Evolutionary conservation across 805 yeast species (phyloP), one percentile per base, ranked within the genome.

Genomic region (Zygosaccharomyces gambellarensis): DNA sequence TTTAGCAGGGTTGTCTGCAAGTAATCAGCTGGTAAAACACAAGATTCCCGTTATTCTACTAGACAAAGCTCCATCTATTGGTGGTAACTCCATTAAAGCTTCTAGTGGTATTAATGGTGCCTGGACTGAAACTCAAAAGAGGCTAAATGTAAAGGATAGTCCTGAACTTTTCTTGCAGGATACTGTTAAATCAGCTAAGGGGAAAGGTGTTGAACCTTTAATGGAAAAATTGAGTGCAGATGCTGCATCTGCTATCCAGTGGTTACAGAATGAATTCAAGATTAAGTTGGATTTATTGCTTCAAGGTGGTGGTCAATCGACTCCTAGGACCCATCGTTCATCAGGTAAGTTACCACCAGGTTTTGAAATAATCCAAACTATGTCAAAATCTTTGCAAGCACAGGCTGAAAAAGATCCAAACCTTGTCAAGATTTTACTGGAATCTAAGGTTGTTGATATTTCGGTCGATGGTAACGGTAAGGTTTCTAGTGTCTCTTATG

Each of bases 231-330:
- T 87, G 51, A 76, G 85, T 1, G 68, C 75, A 49, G 80, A 83
- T 39, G 82, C 89, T 2, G 80, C 78, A 5, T 76, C 73, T 39
- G 90, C 94, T 0, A 76, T 87, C 43, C 78, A 79, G 43, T 87
- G 95, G 92, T 73, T 87, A 45, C 85, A 83, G 56, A 74, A 77
- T 28, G 77, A 74, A 4, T 80, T 86, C 57, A 76, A 73, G 5
- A 68, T 86, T 44, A 87, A 83, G 57, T 69, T 87, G 48, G 76
- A 85, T 6, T 72, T 82, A 12, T 85, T 87, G 10, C 77, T 87
- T n/a, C 78, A 87, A 57, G 67, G 87, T 39, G 95, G 95, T 25
- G 96, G 96, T 2, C 95, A 87, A 62, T 82, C 90, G 1, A 80
- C 75, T 44, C 82, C 88, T 19, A 74, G 96, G 64, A 87, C 96